These are phyloP conservation scores for Xerocomus amazonicus DNA, from an alignment of 1,284 basidiomycete genomes.

Conservation along the genomic window DNA sequence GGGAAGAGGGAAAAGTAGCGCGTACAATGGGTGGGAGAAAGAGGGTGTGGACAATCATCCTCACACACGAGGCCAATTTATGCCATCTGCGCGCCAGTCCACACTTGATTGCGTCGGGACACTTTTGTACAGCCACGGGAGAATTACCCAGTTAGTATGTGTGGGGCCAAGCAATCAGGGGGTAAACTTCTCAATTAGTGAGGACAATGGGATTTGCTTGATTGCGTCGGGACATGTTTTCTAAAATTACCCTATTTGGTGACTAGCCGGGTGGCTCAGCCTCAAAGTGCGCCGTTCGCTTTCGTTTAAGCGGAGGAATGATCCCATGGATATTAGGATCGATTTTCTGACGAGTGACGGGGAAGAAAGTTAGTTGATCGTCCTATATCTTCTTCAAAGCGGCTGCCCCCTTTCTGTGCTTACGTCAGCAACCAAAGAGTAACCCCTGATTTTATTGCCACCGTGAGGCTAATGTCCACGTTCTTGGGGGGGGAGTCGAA, in stretches of 20 bases:
- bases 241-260: not conserved
- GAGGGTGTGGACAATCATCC: too few species aligned
- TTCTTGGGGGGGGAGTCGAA: too few species aligned
- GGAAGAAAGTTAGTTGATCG: not conserved
- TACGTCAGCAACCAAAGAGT: not conserved
- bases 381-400: not conserved
- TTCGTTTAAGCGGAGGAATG: not conserved
- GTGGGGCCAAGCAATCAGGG: not conserved
- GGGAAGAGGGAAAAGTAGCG: too few species aligned
- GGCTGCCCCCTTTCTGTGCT: not conserved
- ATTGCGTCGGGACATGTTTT: not conserved
- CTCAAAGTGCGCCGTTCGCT: not conserved
- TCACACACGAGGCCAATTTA: not conserved
- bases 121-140: not conserved
- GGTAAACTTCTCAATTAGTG: not conserved
- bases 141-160: not conserved
- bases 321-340: not conserved
- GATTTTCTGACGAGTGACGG: not conserved
- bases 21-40: not conserved
- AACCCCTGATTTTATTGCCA: not conserved
- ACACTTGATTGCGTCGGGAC: not conserved
- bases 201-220: not conserved
- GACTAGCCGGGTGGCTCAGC: not conserved
- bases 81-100: not conserved
- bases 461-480: too few species aligned